Conservation (phyloP, 2,329 filamentous ascomycete species). For the Ampelomyces quisqualis region DNA sequence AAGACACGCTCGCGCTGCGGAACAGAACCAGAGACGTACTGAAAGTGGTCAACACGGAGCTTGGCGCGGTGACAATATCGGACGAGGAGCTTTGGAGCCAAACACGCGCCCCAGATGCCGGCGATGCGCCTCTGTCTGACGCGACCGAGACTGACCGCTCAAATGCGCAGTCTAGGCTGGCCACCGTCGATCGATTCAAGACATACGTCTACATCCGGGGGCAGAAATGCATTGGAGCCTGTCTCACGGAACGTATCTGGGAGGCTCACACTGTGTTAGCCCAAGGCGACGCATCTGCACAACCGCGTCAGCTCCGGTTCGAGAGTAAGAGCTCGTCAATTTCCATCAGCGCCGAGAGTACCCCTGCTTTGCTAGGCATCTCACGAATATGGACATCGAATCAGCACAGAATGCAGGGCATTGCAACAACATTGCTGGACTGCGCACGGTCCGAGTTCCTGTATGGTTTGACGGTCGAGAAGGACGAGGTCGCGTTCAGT, state of each 20-base stretch:
- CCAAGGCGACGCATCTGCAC: conserved; percentile 18
- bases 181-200: conserved; percentile 53
- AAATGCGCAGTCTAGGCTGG: not conserved
- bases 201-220: conserved; percentile 63
- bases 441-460: conserved; percentile 57
- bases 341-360: conserved; percentile 46
- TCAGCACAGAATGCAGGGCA: conserved; percentile 56
- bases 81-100: conserved; percentile 61
- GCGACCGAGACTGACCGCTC: too few relatives aligned
- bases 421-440: conserved; percentile 60
- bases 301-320: conserved; percentile 16
- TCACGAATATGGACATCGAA: conserved; percentile 66
- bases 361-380: conserved; percentile 59
- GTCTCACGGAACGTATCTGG: conserved; percentile 62
- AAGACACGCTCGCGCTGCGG: conserved; percentile 54
- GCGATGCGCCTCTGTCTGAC: conserved; percentile 5
- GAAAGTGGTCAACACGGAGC: conserved; percentile 62
- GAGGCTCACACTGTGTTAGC: conserved; percentile 55
- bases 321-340: conserved; percentile 40
- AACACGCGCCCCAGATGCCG: conserved; percentile 20
- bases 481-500: conserved; percentile 62
- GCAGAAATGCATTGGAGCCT: conserved; percentile 62
- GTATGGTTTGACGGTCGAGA: conserved; percentile 57
- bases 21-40: conserved; percentile 57
- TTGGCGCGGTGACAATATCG: conserved; percentile 61